phyloP scores from a whole-genome alignment of 2,329 filamentous ascomycete species.

The Amauroascus niger region DNA sequence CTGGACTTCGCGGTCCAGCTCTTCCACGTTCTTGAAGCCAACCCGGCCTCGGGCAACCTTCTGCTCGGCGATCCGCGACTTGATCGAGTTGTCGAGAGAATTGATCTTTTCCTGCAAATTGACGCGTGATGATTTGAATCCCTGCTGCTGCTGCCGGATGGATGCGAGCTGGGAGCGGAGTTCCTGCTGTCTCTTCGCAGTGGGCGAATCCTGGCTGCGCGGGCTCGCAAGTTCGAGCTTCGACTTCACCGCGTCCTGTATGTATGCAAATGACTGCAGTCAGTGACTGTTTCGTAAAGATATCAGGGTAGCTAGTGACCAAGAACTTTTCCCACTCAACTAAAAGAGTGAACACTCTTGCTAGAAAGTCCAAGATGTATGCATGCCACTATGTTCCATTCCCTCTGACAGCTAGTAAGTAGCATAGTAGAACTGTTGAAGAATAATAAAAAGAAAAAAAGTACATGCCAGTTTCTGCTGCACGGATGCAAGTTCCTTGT shows the following conservation, averaged over 20 bases:
- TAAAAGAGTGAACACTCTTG: too few relatives aligned
- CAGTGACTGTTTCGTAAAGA: constrained; percentile 6
- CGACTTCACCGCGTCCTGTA: constrained; percentile 76
- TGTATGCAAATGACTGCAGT: not conserved
- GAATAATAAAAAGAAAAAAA: too few relatives aligned
- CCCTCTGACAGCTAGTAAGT: too few relatives aligned
- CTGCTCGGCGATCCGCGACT: constrained; percentile 73
- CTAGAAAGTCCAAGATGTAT: too few relatives aligned
- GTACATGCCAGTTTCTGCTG: constrained; percentile 58
- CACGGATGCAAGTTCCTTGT: constrained; percentile 73
- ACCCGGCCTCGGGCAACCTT: constrained; percentile 75
- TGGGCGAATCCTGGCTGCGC: constrained; percentile 71
- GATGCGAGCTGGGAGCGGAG: constrained; percentile 70
- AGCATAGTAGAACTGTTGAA: too few relatives aligned
- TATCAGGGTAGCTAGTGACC: too few relatives aligned
- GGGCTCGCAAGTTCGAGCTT: constrained; percentile 79
- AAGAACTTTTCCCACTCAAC: too few relatives aligned
- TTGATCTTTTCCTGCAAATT: constrained; percentile 83
- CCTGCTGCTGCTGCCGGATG: constrained; percentile 79
- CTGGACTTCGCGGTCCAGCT: constrained; percentile 74
- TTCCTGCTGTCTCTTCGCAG: constrained; percentile 74
- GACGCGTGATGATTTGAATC: constrained; percentile 71
- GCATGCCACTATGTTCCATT: too few relatives aligned
- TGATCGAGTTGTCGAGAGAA: constrained; percentile 79
- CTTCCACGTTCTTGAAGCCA: constrained; percentile 76